These are phyloP conservation scores for Globisporangium rhizosaccharum DNA, from an alignment of 352 stramenopile genomes.

Conservation along the genomic window DNA sequence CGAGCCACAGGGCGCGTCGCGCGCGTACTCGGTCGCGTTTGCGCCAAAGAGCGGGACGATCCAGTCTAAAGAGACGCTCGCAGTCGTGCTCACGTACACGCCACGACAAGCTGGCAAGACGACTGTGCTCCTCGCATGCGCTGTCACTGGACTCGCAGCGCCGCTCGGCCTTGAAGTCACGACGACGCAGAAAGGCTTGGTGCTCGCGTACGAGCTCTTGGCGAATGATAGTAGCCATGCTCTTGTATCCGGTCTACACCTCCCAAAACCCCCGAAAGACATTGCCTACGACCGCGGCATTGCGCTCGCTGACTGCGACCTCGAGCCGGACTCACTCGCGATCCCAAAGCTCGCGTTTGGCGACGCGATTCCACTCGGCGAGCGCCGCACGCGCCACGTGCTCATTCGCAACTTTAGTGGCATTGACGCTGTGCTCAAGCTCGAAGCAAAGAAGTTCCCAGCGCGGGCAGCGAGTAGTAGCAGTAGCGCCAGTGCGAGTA, in stretches of 20 bases:
- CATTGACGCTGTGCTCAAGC: constrained; percentile 54
- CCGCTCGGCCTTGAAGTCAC: constrained; percentile 61
- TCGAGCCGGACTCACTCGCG: constrained; percentile 37
- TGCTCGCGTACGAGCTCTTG: constrained; percentile 72
- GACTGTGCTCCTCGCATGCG: constrained; percentile 55
- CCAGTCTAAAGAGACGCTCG: constrained; percentile 55
- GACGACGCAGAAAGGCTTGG: constrained; percentile 68
- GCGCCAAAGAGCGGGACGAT: constrained; percentile 39
- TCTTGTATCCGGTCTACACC: too few species aligned
- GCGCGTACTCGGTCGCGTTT: constrained; percentile 42
- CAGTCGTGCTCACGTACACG: constrained; percentile 50
- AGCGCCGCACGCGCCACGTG: constrained; percentile 40
- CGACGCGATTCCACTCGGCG: constrained; percentile 47
- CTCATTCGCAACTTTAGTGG: constrained; percentile 76
- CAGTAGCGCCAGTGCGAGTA: neutral
- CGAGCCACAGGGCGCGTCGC: constrained; percentile 50
- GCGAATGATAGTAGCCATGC: neutral
- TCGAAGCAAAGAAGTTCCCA: constrained; percentile 59
- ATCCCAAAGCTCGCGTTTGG: constrained; percentile 62
- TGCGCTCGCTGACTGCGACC: constrained; percentile 32
- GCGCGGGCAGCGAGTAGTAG: neutral
- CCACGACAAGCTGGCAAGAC: constrained; percentile 41
- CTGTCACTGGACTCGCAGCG: constrained; percentile 43
- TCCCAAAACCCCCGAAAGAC: constrained; percentile 35
- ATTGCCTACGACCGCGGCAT: constrained; percentile 34